A percentile compares a stretch with the other conserved stretches of the same genome.
Evolutionary conservation across 2,329 filamentous ascomycete genomes (phyloP).

Genomic region (Aspergillus pseudoterreus): DNA sequence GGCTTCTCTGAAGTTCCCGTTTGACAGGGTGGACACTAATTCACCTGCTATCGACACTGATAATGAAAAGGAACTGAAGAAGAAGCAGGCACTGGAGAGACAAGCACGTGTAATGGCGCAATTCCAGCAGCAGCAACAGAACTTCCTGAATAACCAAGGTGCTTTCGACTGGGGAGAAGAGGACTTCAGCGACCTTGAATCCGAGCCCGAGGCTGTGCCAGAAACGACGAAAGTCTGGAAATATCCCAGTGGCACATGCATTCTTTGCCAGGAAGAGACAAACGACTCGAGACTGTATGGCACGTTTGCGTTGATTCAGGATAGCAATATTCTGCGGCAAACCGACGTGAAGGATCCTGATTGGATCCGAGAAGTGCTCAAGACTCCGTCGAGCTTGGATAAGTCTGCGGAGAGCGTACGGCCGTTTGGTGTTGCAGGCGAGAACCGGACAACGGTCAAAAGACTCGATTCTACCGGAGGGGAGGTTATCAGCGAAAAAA

Average conservation of each 20-base stretch:
- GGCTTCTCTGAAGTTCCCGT: constrained; percentile 55
- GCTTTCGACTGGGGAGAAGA: constrained; percentile 84
- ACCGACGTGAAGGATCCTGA: constrained; percentile 79
- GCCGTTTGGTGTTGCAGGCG: constrained; percentile 85
- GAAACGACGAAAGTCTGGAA: constrained; percentile 78
- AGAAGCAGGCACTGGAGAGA: constrained; percentile 81
- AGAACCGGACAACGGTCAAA: constrained; percentile 73
- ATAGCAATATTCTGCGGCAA: constrained; percentile 81
- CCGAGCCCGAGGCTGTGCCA: constrained; percentile 47
- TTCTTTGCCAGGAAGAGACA: constrained; percentile 93
- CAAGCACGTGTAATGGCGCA: constrained; percentile 96
- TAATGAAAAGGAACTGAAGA: constrained; percentile 69
- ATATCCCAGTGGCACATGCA: constrained; percentile 89
- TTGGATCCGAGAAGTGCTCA: constrained; percentile 76
- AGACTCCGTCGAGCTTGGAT: constrained; percentile 78
- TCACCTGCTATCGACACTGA: constrained; percentile 68
- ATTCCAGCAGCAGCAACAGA: constrained; percentile 96
- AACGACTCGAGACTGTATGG: constrained; percentile 86
- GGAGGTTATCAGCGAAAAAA: constrained; percentile 68
- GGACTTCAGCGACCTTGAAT: constrained; percentile 64
- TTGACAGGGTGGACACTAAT: constrained; percentile 75
- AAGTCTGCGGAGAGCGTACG: constrained; percentile 76
- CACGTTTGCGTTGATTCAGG: constrained; percentile 83
- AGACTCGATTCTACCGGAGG: constrained; percentile 72
- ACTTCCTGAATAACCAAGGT: constrained; percentile 85